Conservation (phyloP, 208 protist species). For the Spongospora subterranea region DNA sequence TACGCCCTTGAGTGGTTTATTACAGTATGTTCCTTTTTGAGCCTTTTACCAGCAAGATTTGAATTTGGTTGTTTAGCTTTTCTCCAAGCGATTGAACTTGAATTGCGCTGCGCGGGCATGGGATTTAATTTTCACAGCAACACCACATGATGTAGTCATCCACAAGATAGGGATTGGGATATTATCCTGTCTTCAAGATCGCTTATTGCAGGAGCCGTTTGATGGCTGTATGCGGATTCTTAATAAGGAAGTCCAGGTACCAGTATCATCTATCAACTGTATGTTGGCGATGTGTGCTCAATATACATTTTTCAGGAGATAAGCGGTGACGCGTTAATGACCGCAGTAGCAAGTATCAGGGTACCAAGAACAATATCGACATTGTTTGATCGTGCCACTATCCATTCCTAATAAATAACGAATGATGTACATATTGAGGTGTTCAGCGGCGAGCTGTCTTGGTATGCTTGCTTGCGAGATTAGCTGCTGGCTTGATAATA, state of each 20-base stretch:
- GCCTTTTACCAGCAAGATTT: not conserved
- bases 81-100: conserved; percentile 35
- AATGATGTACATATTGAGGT: no score
- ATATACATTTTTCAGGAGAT: not conserved
- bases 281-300: not conserved
- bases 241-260: conserved; percentile 21
- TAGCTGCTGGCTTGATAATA: no score
- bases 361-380: not conserved
- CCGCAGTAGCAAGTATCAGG: not conserved
- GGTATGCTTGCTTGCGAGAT: no score
- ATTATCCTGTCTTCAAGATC: not conserved
- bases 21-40: conserved; percentile 8
- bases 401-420: no score
- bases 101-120: not conserved
- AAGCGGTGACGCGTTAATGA: not conserved
- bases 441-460: no score
- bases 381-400: not conserved
- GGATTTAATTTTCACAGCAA: conserved; percentile 27
- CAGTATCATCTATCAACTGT: not conserved
- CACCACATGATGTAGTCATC: not conserved
- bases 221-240: conserved; percentile 34
- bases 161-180: not conserved
- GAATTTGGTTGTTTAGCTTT: not conserved
- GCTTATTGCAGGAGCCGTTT: not conserved
- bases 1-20: conserved; percentile 48